A percentile compares a stretch with the other conserved stretches of the same genome.
These are phyloP conservation scores for Trametes cingulata DNA, from an alignment of 768 basidiomycete genomes.

Conservation along the genomic window DNA sequence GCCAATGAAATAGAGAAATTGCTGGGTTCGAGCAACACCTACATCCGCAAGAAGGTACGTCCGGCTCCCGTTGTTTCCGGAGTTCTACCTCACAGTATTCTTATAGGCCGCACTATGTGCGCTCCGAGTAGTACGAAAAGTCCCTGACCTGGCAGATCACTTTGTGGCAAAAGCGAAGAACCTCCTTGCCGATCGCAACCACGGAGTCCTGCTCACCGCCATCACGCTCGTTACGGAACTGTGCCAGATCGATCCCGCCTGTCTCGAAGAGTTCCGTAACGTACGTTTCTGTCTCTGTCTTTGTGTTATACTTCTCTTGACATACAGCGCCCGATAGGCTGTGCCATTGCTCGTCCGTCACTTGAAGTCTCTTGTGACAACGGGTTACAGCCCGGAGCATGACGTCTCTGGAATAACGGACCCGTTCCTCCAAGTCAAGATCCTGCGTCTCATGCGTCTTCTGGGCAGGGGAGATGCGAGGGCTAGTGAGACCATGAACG, in stretches of 20 bases:
- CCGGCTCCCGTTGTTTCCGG: not conserved
- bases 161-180: slow-evolving; percentile 87
- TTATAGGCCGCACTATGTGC: slow-evolving; percentile 91
- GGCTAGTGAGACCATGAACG: slow-evolving; percentile 97
- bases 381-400: slow-evolving; percentile 97
- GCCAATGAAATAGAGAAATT: slow-evolving; percentile 98
- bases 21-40: slow-evolving; percentile 95
- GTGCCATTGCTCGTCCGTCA: slow-evolving; percentile 93
- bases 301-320: not conserved
- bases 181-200: slow-evolving; percentile 92
- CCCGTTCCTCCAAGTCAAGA: slow-evolving; percentile 92
- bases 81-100: not conserved
- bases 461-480: slow-evolving; percentile 82
- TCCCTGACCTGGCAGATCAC: slow-evolving; percentile 93
- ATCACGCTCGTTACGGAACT: slow-evolving; percentile 95
- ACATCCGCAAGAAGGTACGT: slow-evolving; percentile 95
- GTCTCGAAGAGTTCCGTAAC: slow-evolving; percentile 86
- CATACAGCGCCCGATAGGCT: slow-evolving; percentile 52
- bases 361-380: slow-evolving; percentile 91
- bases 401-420: slow-evolving; percentile 99
- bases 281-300: slow-evolving; percentile 45
- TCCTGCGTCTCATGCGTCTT: slow-evolving; percentile 84
- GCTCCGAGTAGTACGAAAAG: slow-evolving; percentile 90
- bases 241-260: slow-evolving; percentile 74
- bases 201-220: slow-evolving; percentile 92